Conservation (phyloP, 148 eudicot genomes). For the Cornus suecica region DNA sequence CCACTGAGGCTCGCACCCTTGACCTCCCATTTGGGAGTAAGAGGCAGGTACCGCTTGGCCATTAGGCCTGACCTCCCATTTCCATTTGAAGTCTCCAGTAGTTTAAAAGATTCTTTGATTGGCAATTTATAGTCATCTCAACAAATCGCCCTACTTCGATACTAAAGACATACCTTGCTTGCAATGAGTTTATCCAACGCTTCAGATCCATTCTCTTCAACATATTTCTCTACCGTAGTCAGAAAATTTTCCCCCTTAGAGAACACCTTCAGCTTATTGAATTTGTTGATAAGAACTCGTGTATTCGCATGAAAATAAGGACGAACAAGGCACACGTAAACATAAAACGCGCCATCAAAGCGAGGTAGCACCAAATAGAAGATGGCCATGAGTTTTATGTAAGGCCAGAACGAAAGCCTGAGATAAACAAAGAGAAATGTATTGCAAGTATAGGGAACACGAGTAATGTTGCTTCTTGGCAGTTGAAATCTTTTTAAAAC, state of each 20-base stretch:
- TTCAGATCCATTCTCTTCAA: slow-evolving; percentile 15
- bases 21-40: too few relatives aligned
- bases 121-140: too few relatives aligned
- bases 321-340: background rate
- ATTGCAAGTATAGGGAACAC: too few relatives aligned
- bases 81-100: too few relatives aligned
- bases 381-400: slow-evolving; percentile 8
- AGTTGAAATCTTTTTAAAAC: background rate
- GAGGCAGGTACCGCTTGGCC: too few relatives aligned
- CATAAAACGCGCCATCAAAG: slow-evolving; percentile 9
- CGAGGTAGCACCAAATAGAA: slow-evolving; percentile 8
- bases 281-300: background rate
- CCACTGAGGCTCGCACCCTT: too few relatives aligned
- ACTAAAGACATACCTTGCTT: slow-evolving; percentile 4
- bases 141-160: background rate
- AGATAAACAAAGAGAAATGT: background rate
- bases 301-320: slow-evolving; percentile 1
- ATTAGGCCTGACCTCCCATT: too few relatives aligned
- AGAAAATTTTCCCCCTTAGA: background rate
- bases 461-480: too few relatives aligned
- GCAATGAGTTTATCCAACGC: background rate
- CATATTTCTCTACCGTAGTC: slow-evolving; percentile 2
- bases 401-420: slow-evolving; percentile 12
- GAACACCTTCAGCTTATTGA: background rate
- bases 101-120: too few relatives aligned